Base-by-base conservation (phyloP, 75 land plant species). In the Picea glauca region DNA sequence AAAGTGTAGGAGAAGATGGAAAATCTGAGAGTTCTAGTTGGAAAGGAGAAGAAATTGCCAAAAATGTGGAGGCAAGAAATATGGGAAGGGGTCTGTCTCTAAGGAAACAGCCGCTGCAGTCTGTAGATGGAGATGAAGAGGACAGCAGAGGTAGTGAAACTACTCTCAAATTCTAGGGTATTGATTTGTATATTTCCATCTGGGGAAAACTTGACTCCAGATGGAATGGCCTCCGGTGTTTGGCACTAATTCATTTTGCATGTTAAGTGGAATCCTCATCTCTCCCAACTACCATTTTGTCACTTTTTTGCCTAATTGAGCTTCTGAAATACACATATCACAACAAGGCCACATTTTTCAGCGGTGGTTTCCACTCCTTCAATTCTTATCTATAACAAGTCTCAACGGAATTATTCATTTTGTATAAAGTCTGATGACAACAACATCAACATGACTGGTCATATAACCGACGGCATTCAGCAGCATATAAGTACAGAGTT, bases 141-240 rank as follows among this genome's bases (percentile, higher is more conserved):
- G 90, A 85, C 62, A 88, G 90, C 81, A 85, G 83, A 61, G 90
- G 84, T 2, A 88, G 87, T 79, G 87, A 81, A 58, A 85, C 86
- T 60, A 83, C 87, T 60, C 83, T 88, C 74, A 88, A 88, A 43
- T 88, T 88, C 74, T 88, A 72, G 75, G 75, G 2, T 73, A 66
- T 75, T 58, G 35, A 20, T 70, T 15, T 70, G 54, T 23, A 70
- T 3, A 38, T 18, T 70, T 38, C n/a, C 35, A 46, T 7, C 56
- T 43, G 26, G 74, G n/a, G n/a, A 46, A 70, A 46, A 9, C 56
- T 50, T 43, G 54, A n/a, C 56, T 66, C 12, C 30, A 8, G 66
- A 63, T n/a, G 74, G 26, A 43, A 43, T 70, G 50, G 11, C 13
- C 43, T 18, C 17, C 3, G 31, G 66, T 26, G 32, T 26, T 63